phyloP scores from a whole-genome alignment of 345 rosid genomes.

The Pistacia vera region DNA sequence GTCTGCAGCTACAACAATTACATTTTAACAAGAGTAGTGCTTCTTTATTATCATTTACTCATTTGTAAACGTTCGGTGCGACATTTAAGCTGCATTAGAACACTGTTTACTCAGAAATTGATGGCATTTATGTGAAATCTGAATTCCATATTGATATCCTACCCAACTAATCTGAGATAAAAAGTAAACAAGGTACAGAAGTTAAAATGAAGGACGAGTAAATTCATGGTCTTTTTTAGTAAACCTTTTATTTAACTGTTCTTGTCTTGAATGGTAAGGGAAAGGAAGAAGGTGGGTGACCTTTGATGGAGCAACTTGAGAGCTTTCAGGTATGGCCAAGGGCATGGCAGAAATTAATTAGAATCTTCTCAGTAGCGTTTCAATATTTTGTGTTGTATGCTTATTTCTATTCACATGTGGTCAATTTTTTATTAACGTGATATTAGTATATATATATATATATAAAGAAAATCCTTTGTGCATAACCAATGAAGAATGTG shows the following conservation, averaged over 20 bases:
- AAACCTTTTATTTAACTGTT: slow-evolving; percentile 15
- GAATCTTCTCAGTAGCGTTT: too few species aligned
- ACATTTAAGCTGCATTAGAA: neutral
- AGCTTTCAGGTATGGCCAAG: slow-evolving; percentile 14
- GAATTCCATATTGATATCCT: neutral
- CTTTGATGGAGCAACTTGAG: slow-evolving; percentile 24
- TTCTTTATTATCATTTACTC: slow-evolving; percentile 13
- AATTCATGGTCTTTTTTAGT: slow-evolving; percentile 5
- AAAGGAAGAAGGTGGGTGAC: neutral
- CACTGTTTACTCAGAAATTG: slow-evolving; percentile 6
- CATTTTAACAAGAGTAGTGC: slow-evolving; percentile 28
- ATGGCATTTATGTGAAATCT: neutral
- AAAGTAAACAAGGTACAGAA: neutral
- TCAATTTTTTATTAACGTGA: too few species aligned
- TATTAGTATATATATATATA: neutral
- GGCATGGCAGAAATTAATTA: too few species aligned
- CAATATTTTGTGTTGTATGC: too few species aligned
- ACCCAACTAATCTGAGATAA: neutral
- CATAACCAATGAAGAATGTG: slow-evolving; percentile 10
- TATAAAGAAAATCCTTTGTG: neutral
- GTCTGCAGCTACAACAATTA: slow-evolving; percentile 41
- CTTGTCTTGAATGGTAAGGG: slow-evolving; percentile 28
- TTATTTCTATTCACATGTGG: too few species aligned
- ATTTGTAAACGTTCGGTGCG: slow-evolving; percentile 24
- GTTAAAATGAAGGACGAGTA: neutral